Evolutionary conservation across 108 stramenopile species (phyloP).

Genomic region (Asterionellopsis glacialis): DNA sequence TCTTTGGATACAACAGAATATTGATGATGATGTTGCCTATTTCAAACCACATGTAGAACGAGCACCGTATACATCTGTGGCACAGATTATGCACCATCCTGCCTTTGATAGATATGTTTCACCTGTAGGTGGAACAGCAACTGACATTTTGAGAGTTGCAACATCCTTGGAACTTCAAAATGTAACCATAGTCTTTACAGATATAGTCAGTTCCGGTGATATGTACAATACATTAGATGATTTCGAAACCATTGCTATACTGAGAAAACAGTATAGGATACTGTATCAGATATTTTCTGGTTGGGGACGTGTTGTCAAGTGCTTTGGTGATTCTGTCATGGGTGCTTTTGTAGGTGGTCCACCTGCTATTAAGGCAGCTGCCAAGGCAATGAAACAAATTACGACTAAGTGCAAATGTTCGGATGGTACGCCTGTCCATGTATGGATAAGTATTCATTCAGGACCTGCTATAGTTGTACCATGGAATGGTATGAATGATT

Average conservation of each 20-base stretch:
- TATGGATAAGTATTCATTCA: constrained; percentile 21
- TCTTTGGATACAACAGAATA: too few relatives aligned
- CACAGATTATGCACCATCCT: too few relatives aligned
- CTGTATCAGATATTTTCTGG: constrained; percentile 28
- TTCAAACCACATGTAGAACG: too few relatives aligned
- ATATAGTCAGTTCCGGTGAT: constrained; percentile 14
- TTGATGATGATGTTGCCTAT: too few relatives aligned
- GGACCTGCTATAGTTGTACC: constrained; percentile 19
- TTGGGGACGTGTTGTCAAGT: constrained; percentile 20
- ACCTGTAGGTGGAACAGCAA: too few relatives aligned
- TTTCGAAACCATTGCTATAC: constrained; percentile 12
- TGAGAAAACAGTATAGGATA: constrained; percentile 33
- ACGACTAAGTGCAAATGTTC: constrained; percentile 5
- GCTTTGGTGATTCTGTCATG: constrained; percentile 36
- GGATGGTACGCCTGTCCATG: constrained; percentile 11
- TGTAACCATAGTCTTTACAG: constrained; percentile 25
- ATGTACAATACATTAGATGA: constrained; percentile 14
- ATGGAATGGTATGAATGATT: constrained; percentile 26
- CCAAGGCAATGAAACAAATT: constrained; percentile 24
- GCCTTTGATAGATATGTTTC: too few relatives aligned
- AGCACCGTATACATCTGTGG: too few relatives aligned
- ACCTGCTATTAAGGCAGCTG: constrained; percentile 23
- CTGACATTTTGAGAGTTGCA: too few relatives aligned
- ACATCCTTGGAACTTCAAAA: not conserved
- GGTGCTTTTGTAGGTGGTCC: constrained; percentile 18